Conservation (phyloP, 495 filamentous ascomycete genomes). For the Penicillium malachiteum region DNA sequence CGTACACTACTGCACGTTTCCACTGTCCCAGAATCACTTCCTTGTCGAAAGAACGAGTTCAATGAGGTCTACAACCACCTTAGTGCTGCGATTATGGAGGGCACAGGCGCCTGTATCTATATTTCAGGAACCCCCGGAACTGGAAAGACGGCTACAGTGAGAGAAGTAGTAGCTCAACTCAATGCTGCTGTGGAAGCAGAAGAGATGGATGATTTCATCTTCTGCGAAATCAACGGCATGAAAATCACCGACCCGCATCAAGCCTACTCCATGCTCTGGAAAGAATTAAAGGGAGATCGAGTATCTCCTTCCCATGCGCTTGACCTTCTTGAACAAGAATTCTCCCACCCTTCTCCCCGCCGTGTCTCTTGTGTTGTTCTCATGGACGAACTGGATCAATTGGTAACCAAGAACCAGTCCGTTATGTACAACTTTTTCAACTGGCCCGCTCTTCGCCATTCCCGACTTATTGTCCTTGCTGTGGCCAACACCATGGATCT, state of each 20-base stretch:
- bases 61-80: constrained; percentile 88
- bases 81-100: constrained; percentile 90
- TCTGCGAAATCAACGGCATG: constrained; percentile 99
- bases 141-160: constrained; percentile 96
- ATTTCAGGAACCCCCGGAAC: constrained; percentile 99
- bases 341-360: constrained; percentile 83
- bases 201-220: constrained; percentile 98
- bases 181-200: constrained; percentile 81
- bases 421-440: constrained; percentile 99
- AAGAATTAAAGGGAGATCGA: constrained; percentile 89
- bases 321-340: constrained; percentile 86
- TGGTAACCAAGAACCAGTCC: constrained; percentile 94
- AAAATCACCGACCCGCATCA: constrained; percentile 98
- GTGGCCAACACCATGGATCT: constrained; percentile 99
- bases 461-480: constrained; percentile 88
- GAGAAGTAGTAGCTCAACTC: constrained; percentile 88
- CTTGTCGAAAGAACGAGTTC: constrained; percentile 92
- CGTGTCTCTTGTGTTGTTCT: constrained; percentile 94
- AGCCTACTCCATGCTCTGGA: constrained; percentile 93
- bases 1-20: constrained; percentile 90
- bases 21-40: constrained; percentile 81
- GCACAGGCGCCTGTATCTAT: constrained; percentile 93
- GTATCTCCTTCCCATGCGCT: constrained; percentile 91
- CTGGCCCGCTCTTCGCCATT: constrained; percentile 92
- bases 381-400: constrained; percentile 98